Conservation (phyloP, 139 green algal genomes). For the Chlorella sp. region DNA sequence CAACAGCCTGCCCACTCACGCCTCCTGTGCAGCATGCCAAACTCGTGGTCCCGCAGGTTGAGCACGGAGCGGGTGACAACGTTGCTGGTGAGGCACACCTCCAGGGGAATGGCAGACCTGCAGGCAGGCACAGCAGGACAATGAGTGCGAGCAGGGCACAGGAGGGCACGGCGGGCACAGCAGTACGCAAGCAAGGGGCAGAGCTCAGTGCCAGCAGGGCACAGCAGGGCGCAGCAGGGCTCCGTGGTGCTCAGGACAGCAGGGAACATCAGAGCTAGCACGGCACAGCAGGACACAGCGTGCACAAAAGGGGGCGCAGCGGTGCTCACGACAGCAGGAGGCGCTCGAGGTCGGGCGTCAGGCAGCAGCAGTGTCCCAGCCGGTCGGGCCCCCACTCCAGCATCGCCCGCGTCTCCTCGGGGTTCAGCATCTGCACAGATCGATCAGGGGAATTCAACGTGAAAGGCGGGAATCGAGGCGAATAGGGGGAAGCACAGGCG, state of each 20-base stretch:
- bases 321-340: slow-evolving; percentile 48
- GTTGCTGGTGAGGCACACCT: slow-evolving; percentile 81
- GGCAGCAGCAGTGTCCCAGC: slow-evolving; percentile 83
- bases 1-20: no score
- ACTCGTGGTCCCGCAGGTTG: slow-evolving; percentile 73
- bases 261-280: not conserved
- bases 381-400: slow-evolving; percentile 71
- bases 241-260: not conserved
- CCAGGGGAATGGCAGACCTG: slow-evolving; percentile 67
- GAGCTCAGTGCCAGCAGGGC: not conserved
- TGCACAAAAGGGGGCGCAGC: not conserved
- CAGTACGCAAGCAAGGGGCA: not conserved
- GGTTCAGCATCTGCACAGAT: slow-evolving; percentile 45
- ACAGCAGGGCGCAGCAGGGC: not conserved
- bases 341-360: slow-evolving; percentile 58
- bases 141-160: not conserved
- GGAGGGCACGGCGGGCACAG: not conserved
- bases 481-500: no score
- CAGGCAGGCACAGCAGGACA: no score
- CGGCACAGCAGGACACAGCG: not conserved
- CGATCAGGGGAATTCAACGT: not conserved
- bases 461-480: no score
- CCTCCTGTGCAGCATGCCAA: slow-evolving; percentile 29
- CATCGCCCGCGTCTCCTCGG: slow-evolving; percentile 66
- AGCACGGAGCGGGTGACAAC: slow-evolving; percentile 61